A percentile compares a stretch with the other conserved stretches of the same genome.
phyloP scores from a whole-genome alignment of 129 eudicot genomes.

The Silybum marianum region DNA sequence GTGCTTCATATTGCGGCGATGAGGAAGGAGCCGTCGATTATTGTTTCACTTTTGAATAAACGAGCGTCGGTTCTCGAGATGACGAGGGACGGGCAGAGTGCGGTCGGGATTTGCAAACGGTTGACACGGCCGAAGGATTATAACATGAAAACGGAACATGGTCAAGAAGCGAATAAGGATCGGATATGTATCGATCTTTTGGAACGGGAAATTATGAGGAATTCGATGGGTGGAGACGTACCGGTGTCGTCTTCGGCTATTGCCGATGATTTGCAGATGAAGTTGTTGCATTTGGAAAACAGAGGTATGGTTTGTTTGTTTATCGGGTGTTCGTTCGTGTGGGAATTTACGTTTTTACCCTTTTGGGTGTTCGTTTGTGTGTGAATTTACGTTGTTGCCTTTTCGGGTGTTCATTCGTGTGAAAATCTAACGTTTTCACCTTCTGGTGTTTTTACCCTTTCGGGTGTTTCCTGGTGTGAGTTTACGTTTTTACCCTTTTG shows the following conservation, averaged over 20 bases:
- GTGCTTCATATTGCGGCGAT: conserved; percentile 81
- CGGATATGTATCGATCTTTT: conserved; percentile 71
- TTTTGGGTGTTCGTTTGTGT: background rate
- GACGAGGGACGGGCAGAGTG: conserved; percentile 62
- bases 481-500: background rate
- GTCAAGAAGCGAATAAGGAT: conserved; percentile 63
- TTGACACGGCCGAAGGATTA: conserved; percentile 71
- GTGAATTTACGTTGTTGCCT: background rate
- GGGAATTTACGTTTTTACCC: background rate
- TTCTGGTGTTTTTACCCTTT: background rate
- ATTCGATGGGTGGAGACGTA: conserved; percentile 49
- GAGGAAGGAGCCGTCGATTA: conserved; percentile 66
- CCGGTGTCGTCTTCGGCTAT: conserved; percentile 39
- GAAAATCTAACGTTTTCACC: too few species aligned
- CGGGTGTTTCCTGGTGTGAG: background rate
- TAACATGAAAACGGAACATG: conserved; percentile 53
- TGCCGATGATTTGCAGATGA: conserved; percentile 71
- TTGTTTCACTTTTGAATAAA: conserved; percentile 52
- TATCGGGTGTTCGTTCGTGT: background rate
- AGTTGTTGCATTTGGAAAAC: conserved; percentile 67
- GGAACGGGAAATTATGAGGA: conserved; percentile 65
- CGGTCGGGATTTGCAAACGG: conserved; percentile 59
- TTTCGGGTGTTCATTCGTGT: too few species aligned
- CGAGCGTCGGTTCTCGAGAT: conserved; percentile 50
- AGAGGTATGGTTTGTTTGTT: conserved; percentile 49